Conservation (phyloP, 2,329 filamentous ascomycete species). For the Phyllosticta citribraziliensis region DNA sequence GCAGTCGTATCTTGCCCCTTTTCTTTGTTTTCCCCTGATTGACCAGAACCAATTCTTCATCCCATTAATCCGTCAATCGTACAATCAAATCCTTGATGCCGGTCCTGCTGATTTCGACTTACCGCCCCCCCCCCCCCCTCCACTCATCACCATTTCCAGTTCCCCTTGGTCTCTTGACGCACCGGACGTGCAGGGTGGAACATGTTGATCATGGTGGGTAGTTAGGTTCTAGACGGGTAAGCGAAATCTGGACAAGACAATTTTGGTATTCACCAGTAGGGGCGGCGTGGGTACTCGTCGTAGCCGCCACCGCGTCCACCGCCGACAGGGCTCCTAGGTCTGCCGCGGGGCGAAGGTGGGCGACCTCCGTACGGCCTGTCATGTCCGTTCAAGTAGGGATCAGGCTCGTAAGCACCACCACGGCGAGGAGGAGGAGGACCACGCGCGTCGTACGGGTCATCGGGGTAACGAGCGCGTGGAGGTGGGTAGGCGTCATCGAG, state of each 20-base stretch:
- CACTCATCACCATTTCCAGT: background rate
- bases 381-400: slow-evolving; percentile 51
- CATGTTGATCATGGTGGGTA: background rate
- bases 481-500: slow-evolving; percentile 68
- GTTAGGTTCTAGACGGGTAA: slow-evolving; percentile 8
- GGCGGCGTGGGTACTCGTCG: slow-evolving; percentile 42
- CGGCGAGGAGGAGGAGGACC: slow-evolving; percentile 44
- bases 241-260: slow-evolving; percentile 1
- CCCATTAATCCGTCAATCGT: background rate
- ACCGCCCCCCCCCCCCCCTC: background rate
- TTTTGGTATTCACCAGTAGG: slow-evolving; percentile 33
- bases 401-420: slow-evolving; percentile 39
- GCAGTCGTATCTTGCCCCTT: background rate
- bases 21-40: background rate
- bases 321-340: slow-evolving; percentile 32
- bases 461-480: slow-evolving; percentile 53
- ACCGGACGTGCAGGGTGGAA: slow-evolving; percentile 2
- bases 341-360: slow-evolving; percentile 32
- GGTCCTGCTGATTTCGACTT: background rate
- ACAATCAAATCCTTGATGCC: background rate
- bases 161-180: background rate
- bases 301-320: slow-evolving; percentile 52
- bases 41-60: background rate
- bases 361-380: slow-evolving; percentile 44
- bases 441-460: slow-evolving; percentile 59